These are phyloP conservation scores for Paraurostyla sp. DNA, from an alignment of 73 alveolate species.

Conservation along the genomic window DNA sequence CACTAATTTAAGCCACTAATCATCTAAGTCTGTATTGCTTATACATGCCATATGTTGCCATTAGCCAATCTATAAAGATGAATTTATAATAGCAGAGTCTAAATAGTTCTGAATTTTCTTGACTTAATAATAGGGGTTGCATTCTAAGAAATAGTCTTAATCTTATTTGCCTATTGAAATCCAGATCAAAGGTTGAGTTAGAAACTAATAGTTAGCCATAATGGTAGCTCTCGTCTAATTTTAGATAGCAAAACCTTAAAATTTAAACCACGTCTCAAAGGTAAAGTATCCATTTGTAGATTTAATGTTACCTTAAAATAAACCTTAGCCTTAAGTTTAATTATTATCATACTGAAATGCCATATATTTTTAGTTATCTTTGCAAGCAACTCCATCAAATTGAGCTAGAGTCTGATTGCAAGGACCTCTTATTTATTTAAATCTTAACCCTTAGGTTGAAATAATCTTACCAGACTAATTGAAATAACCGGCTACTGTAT, in stretches of 20 bases:
- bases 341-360: not conserved
- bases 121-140: slow-evolving; percentile 2
- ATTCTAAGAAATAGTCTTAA: not conserved
- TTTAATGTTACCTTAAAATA: not conserved
- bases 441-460: not conserved
- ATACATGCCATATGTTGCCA: slow-evolving; percentile 24
- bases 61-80: not conserved
- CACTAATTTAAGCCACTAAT: not conserved
- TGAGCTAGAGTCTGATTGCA: not conserved
- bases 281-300: slow-evolving; percentile 20
- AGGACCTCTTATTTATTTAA: slow-evolving; percentile 29
- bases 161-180: not conserved
- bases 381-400: slow-evolving; percentile 36
- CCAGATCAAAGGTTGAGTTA: not conserved
- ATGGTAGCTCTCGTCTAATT: not conserved
- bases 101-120: not conserved
- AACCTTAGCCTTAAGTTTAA: not conserved
- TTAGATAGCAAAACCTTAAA: not conserved
- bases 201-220: slow-evolving; percentile 20
- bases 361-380: not conserved
- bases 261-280: slow-evolving; percentile 35
- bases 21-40: not conserved
- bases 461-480: not conserved
- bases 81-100: not conserved
- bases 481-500: not conserved